Base-by-base conservation (phyloP, 306 rosid genomes). In the Casuarina equisetifolia region DNA sequence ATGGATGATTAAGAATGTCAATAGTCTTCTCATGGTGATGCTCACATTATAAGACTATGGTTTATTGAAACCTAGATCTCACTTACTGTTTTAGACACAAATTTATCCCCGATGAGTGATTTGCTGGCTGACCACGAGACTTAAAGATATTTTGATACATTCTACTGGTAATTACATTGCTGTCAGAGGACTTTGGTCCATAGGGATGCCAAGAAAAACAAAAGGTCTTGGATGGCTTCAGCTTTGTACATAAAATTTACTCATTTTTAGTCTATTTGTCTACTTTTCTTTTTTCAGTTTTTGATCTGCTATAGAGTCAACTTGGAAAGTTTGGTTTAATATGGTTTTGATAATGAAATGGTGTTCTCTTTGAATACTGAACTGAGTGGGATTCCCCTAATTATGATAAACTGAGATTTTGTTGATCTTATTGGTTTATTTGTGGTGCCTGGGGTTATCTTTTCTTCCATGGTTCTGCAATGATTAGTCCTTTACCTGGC, bases 11-110 rank as follows among this genome's bases (percentile, higher is more conserved):
- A 36, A 52, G 53, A 40, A 38, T 44, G 62, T 39, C 49, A 25
- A 63, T 39, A 49, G 57, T 39, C 80, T 71, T 80, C 72, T 80
- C 66, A 12, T 62, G 40, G 44, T 54, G 73, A 54, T 76, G 54
- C 48, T 82, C 49, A 3, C 11, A 57, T 70, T 57, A 73, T 58
- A 51, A 55, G 58, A 69, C 52, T 69, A 69, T 42, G 32, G 44
- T 45, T n/a, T 68, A 44, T 15, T 40, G 51, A n/a, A 68, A 44
- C 36, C 16, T 68, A 35, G 53, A 68, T 61, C 13, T 61, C 6
- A 8, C 17, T 36, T 36, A 11, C 36, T 12, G 68, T 61, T 44
- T 32, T 61, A 36, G 39, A 35, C 43, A 35, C 10, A 3, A 35
- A 12, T 32, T 32, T 35, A 25, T 61, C 16, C 44, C 32, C n/a